A percentile compares a stretch with the other conserved stretches of the same genome.
Conservation (phyloP, 2,329 filamentous ascomycete genomes). For the Penicillium brasilianum region DNA sequence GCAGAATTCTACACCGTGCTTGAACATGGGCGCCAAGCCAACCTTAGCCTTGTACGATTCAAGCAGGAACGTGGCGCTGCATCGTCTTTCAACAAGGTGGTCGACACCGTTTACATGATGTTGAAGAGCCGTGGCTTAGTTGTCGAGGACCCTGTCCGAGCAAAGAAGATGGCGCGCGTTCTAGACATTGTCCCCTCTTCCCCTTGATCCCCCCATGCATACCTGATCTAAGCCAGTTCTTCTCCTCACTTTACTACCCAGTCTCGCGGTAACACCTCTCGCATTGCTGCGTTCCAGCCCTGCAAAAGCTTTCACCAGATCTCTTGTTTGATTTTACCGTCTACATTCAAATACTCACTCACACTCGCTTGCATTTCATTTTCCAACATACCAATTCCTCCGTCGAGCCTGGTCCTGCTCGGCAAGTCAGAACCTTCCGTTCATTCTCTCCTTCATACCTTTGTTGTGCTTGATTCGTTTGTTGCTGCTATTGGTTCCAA, state of each 20-base stretch:
- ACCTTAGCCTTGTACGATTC: constrained; percentile 80
- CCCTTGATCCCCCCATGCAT: constrained; percentile 1
- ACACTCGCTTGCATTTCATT: constrained; percentile 17
- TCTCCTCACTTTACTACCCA: neutral
- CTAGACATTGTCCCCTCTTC: constrained; percentile 36
- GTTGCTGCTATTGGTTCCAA: neutral
- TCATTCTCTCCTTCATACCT: neutral
- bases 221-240: neutral
- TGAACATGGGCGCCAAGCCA: constrained; percentile 77
- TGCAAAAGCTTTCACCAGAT: constrained; percentile 25
- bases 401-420: neutral
- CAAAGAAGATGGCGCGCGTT: constrained; percentile 67
- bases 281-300: constrained; percentile 28
- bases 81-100: constrained; percentile 82
- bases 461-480: neutral
- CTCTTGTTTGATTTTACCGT: neutral
- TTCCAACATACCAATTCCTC: neutral
- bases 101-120: constrained; percentile 74
- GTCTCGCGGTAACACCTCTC: neutral
- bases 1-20: constrained; percentile 87
- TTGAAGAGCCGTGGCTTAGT: constrained; percentile 70
- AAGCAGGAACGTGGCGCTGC: constrained; percentile 91
- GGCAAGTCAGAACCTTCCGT: neutral
- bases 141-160: constrained; percentile 69
- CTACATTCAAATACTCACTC: neutral